phyloP scores from a whole-genome alignment of 352 stramenopile genomes.

The Pythium phragmitis region DNA sequence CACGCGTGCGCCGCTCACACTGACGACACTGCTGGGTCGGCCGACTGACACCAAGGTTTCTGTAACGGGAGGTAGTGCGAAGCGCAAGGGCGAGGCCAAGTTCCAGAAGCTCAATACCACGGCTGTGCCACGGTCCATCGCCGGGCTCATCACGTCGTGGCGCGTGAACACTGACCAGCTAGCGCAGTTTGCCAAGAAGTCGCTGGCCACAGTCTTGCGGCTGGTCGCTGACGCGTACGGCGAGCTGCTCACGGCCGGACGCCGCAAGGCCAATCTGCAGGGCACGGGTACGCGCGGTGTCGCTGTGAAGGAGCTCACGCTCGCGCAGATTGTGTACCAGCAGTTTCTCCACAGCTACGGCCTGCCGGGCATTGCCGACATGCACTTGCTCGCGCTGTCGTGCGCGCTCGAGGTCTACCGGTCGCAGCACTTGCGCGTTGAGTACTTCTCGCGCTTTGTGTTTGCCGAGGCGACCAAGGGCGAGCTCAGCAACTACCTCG shows the following conservation, averaged over 20 bases:
- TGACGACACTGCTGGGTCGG: slow-evolving; percentile 47
- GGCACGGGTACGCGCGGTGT: neutral
- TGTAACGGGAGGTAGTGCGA: neutral
- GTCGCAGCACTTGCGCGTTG: slow-evolving; percentile 61
- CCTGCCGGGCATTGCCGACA: slow-evolving; percentile 71
- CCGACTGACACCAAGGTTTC: neutral
- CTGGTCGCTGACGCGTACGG: slow-evolving; percentile 75
- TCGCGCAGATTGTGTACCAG: slow-evolving; percentile 79
- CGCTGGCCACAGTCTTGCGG: slow-evolving; percentile 56
- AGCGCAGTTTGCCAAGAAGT: slow-evolving; percentile 75
- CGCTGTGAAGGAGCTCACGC: slow-evolving; percentile 34
- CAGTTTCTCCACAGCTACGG: slow-evolving; percentile 83
- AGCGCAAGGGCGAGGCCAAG: slow-evolving; percentile 50
- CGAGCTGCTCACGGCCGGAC: slow-evolving; percentile 60
- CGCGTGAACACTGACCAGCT: slow-evolving; percentile 83
- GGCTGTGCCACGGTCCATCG: slow-evolving; percentile 58
- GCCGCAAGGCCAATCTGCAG: slow-evolving; percentile 38
- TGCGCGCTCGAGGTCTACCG: slow-evolving; percentile 71
- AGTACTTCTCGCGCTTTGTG: slow-evolving; percentile 74
- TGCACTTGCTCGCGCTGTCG: slow-evolving; percentile 75
- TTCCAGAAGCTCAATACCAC: slow-evolving; percentile 76
- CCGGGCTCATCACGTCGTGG: slow-evolving; percentile 76
- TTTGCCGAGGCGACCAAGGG: slow-evolving; percentile 64
- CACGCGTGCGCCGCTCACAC: slow-evolving; percentile 37
- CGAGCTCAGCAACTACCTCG: slow-evolving; percentile 60